These are phyloP conservation scores for Aureobasidium sp. DNA, from an alignment of 2,329 filamentous ascomycete species.

Conservation along the genomic window DNA sequence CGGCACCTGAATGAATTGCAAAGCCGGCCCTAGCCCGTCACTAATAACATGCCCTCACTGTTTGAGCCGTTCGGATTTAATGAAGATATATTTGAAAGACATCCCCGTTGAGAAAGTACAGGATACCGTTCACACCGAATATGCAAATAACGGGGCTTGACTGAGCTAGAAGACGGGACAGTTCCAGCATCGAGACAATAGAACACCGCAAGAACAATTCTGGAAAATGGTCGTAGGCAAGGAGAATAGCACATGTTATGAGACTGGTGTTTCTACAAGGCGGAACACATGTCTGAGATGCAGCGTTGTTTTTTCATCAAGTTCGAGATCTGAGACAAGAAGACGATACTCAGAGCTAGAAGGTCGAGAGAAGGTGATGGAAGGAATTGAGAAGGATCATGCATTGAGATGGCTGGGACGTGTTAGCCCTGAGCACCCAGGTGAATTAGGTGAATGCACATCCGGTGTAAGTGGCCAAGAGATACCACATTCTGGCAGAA, in stretches of 20 bases:
- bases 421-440: too few relatives aligned
- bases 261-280: neutral
- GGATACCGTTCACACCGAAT: neutral
- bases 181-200: neutral
- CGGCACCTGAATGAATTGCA: neutral
- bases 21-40: neutral
- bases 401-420: neutral
- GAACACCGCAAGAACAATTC: neutral
- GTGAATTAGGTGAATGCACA: too few relatives aligned
- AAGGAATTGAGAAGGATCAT: neutral
- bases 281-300: conserved; percentile 10
- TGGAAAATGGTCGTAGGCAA: neutral
- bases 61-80: neutral
- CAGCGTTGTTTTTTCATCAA: neutral
- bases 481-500: too few relatives aligned
- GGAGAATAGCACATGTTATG: neutral
- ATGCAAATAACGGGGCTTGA: too few relatives aligned
- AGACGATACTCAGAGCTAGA: neutral
- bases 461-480: too few relatives aligned
- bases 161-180: neutral
- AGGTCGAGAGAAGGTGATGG: neutral
- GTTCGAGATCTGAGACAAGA: neutral
- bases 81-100: too few relatives aligned
- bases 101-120: neutral
- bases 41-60: neutral